Conservation (phyloP, 345 rosid species). For the Chamaenerion angustifolium region DNA sequence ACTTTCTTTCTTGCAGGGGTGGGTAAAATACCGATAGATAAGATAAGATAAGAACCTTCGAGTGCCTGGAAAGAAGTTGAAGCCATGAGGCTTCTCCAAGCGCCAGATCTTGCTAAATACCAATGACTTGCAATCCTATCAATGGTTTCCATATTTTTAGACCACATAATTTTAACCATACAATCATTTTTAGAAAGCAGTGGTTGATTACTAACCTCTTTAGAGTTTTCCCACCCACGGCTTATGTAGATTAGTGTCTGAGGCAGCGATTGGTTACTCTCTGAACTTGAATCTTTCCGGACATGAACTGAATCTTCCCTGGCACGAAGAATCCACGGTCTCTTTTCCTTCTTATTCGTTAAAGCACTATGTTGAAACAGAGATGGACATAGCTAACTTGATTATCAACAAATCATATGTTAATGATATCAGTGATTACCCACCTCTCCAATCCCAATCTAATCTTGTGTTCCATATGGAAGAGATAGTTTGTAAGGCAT, state of each 20-base stretch:
- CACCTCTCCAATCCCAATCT: conserved; percentile 41
- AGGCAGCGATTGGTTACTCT: conserved; percentile 40
- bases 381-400: not conserved
- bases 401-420: too few species aligned
- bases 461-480: conserved; percentile 30
- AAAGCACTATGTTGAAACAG: conserved; percentile 21
- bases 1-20: not conserved
- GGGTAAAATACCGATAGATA: not conserved
- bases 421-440: not conserved
- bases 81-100: conserved; percentile 76
- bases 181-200: not conserved
- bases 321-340: conserved; percentile 91
- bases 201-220: conserved; percentile 33
- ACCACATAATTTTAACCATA: conserved; percentile 1
- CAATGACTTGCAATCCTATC: conserved; percentile 70
- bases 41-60: conserved; percentile 37
- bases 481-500: conserved; percentile 41
- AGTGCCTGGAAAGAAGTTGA: conserved; percentile 91
- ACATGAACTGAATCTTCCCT: conserved; percentile 59
- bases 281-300: conserved; percentile 30
- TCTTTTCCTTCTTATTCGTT: conserved; percentile 67
- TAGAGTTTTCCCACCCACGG: conserved; percentile 97
- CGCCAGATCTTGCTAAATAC: conserved; percentile 57
- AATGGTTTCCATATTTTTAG: conserved; percentile 7
- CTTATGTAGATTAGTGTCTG: conserved; percentile 85